Percentiles rank a stretch among this genome's conserved stretches.
These are phyloP conservation scores for Podospora appendiculata DNA, from an alignment of 495 filamentous ascomycete species.

Conservation along the genomic window DNA sequence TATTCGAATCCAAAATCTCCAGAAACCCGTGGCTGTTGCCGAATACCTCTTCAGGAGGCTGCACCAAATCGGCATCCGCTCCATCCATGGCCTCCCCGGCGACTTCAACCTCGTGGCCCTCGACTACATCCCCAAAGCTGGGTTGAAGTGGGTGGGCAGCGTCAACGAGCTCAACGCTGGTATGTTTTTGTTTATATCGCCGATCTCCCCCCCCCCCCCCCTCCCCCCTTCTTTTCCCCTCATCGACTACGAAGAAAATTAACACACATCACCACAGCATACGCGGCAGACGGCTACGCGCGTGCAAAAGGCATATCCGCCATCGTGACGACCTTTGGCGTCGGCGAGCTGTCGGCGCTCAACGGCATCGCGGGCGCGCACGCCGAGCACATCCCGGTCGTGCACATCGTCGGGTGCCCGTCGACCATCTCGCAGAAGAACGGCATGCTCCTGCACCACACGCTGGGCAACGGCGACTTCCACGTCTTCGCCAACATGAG, in stretches of 20 bases:
- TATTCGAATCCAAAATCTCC: slow-evolving; percentile 29
- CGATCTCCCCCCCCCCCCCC: not conserved
- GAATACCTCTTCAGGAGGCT: slow-evolving; percentile 66
- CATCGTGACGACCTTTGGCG: slow-evolving; percentile 71
- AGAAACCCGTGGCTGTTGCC: slow-evolving; percentile 40
- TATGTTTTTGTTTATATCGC: slow-evolving; percentile 10
- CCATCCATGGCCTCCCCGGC: slow-evolving; percentile 65
- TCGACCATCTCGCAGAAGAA: slow-evolving; percentile 50
- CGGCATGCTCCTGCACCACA: slow-evolving; percentile 80
- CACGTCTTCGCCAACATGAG: slow-evolving; percentile 80
- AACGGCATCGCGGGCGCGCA: slow-evolving; percentile 68
- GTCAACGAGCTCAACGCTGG: slow-evolving; percentile 80
- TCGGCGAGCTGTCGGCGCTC: slow-evolving; percentile 69
- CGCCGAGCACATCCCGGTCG: slow-evolving; percentile 66
- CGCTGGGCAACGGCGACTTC: slow-evolving; percentile 85
- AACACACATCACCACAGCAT: slow-evolving; percentile 32
- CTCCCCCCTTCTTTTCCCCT: not conserved
- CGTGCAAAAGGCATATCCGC: slow-evolving; percentile 65
- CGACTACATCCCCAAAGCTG: slow-evolving; percentile 56
- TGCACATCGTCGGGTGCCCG: slow-evolving; percentile 76
- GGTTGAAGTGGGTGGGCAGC: slow-evolving; percentile 70
- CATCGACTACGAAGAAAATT: not conserved
- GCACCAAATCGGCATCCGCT: slow-evolving; percentile 58
- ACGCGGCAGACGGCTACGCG: slow-evolving; percentile 77
- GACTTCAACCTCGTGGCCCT: slow-evolving; percentile 68